phyloP scores from a whole-genome alignment of 2,329 filamentous ascomycete species.

The Clonostachys solani region DNA sequence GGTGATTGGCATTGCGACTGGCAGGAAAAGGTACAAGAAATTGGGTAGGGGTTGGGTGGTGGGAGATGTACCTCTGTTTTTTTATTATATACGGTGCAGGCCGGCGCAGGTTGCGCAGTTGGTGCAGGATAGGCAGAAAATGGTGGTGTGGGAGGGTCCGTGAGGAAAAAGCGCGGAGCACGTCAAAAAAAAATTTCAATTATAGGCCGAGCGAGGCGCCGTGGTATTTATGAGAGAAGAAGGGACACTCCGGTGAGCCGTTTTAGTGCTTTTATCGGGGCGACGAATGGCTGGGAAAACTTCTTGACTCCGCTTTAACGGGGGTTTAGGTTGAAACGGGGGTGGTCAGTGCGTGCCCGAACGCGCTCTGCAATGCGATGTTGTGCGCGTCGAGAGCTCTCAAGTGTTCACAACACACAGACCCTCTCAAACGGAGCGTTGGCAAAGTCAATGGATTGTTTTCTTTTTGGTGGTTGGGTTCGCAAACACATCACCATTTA shows the following conservation, averaged over 20 bases:
- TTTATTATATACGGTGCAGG: slow-evolving; percentile 8
- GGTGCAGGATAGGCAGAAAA: background rate
- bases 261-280: background rate
- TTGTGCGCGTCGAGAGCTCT: no score
- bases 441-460: no score
- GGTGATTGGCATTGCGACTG: background rate
- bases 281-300: background rate
- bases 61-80: slow-evolving; percentile 11
- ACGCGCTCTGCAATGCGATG: no score
- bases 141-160: slow-evolving; percentile 25
- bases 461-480: no score
- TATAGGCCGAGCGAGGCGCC: slow-evolving; percentile 36
- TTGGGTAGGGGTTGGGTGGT: background rate
- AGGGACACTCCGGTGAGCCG: slow-evolving; percentile 3
- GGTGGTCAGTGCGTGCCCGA: no score
- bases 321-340: no score
- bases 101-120: slow-evolving; percentile 1
- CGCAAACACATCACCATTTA: no score
- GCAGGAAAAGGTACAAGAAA: background rate
- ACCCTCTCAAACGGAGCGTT: no score
- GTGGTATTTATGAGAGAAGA: slow-evolving; percentile 41
- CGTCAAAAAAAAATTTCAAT: slow-evolving; percentile 27
- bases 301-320: no score
- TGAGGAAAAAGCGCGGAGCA: slow-evolving; percentile 39
- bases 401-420: no score